A percentile compares a stretch with the other conserved stretches of the same genome.
These are phyloP conservation scores for Phalaenopsis equestris DNA, from an alignment of 106 monocot genomes.

Conservation along the genomic window DNA sequence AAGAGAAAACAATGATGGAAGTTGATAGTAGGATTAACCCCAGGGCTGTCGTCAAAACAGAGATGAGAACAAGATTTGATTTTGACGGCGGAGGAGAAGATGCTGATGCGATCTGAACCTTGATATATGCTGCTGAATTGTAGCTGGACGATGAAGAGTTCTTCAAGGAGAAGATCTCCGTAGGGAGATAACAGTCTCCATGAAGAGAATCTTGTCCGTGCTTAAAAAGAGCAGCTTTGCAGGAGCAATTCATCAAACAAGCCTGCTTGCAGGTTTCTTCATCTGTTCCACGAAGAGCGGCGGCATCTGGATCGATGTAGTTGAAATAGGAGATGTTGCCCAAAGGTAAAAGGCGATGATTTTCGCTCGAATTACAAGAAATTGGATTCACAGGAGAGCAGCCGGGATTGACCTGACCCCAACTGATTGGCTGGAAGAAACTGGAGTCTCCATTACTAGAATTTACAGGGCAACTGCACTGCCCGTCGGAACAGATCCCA, in stretches of 20 bases:
- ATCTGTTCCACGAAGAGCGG: neutral
- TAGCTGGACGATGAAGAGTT: neutral
- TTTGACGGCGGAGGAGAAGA: neutral
- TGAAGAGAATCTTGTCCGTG: neutral
- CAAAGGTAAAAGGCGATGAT: neutral
- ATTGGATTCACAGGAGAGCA: slow-evolving; percentile 12
- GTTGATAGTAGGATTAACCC: neutral
- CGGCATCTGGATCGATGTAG: neutral
- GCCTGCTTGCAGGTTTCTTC: slow-evolving; percentile 34
- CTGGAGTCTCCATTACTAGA: neutral
- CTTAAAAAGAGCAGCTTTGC: slow-evolving; percentile 26
- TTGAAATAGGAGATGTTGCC: slow-evolving; percentile 16
- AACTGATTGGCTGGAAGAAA: slow-evolving; percentile 11
- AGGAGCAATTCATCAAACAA: slow-evolving; percentile 39
- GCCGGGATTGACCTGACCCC: slow-evolving; percentile 2
- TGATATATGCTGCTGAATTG: slow-evolving; percentile 21
- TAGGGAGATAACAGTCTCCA: slow-evolving; percentile 9
- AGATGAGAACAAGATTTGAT: neutral
- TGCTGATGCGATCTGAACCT: slow-evolving; percentile 12
- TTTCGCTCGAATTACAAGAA: slow-evolving; percentile 9
- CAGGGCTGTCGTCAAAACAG: neutral
- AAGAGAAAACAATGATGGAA: neutral
- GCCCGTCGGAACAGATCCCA: slow-evolving; percentile 40
- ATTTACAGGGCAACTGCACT: slow-evolving; percentile 37
- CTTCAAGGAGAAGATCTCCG: slow-evolving; percentile 25